Evolutionary conservation across 75 land plant genomes (phyloP), one percentile per base, ranked within the genome.

Genomic region (Pinus taeda): DNA sequence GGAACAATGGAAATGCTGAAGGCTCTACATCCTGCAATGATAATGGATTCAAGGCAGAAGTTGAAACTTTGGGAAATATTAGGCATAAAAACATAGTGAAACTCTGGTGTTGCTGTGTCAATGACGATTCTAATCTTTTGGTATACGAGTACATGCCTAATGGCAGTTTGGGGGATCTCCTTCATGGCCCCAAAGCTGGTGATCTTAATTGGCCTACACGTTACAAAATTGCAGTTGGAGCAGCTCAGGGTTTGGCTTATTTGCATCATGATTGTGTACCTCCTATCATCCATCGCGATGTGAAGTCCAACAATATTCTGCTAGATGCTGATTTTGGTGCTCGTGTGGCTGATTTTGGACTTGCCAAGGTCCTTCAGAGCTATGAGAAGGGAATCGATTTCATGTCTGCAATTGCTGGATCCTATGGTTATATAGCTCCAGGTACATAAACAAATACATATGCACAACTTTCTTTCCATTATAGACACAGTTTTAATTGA

Each of bases 391-490:
- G 86, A 18, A 30, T 75, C 0, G 75, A 79, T 59, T 80, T 84
- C 37, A 93, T 92, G 96, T 93, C 96, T 65, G 85, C 81, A 22
- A 85, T 94, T 75, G 97, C 93, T 7, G 97, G 97, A 17, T 92
- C 97, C 70, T 90, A 90, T 83, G 97, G 97, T 4, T 94, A 94
- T 77, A 94, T 94, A 71, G 97, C 97, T 45, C 97, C 97, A 83
- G 97, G 97, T 92, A 60, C n/a, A 17, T 59, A 22, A 0, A 20
- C 15, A 20, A 4, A 3, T 9, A 13, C 3, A n/a, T 6, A 26
- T 29, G 9, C 65, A 62, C 9, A 20, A 60, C 6, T 20, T 60
- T 6, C 1, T 24, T 20, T 60, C 3, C 6, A 6, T 4, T 59
- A 62, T 11, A 11, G 5, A 11, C 64, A 62, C 26, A 26, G 11